Percentiles rank a stretch among this genome's conserved stretches.
Conservation (phyloP, 2,329 filamentous ascomycete genomes). For the Botryotinia narcissicola region DNA sequence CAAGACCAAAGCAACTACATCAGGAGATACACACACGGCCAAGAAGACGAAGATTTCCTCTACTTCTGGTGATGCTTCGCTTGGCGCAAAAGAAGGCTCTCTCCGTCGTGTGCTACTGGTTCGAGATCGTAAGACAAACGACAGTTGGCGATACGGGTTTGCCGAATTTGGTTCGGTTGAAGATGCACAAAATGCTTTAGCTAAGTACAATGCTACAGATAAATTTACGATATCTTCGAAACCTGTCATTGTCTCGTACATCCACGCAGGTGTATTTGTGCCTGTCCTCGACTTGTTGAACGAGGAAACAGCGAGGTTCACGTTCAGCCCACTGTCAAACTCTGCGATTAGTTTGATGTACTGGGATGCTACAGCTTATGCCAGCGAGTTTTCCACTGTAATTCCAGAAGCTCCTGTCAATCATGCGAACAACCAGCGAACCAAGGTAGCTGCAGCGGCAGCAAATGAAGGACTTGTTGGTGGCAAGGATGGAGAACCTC, state of each 20-base stretch:
- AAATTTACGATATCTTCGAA: slow-evolving; percentile 77
- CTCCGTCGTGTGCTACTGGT: slow-evolving; percentile 74
- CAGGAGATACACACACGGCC: slow-evolving; percentile 36
- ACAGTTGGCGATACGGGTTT: slow-evolving; percentile 80
- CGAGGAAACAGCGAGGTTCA: slow-evolving; percentile 58
- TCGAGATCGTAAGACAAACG: slow-evolving; percentile 66
- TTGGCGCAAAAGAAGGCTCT: slow-evolving; percentile 70
- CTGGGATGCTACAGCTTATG: slow-evolving; percentile 73
- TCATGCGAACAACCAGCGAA: slow-evolving; percentile 34
- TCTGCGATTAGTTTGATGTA: slow-evolving; percentile 67
- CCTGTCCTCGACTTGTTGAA: slow-evolving; percentile 61
- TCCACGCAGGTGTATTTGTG: slow-evolving; percentile 82
- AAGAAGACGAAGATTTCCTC: slow-evolving; percentile 51
- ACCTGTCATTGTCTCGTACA: slow-evolving; percentile 68
- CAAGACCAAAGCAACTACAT: slow-evolving; percentile 47
- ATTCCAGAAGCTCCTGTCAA: slow-evolving; percentile 42
- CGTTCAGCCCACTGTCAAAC: slow-evolving; percentile 70
- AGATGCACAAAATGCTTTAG: slow-evolving; percentile 71
- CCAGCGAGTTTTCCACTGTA: slow-evolving; percentile 59
- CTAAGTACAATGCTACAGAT: slow-evolving; percentile 67
- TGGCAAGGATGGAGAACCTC: slow-evolving; percentile 38
- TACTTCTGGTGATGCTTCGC: slow-evolving; percentile 49
- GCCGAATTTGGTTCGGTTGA: slow-evolving; percentile 76
- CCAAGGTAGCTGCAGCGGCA: slow-evolving; percentile 41
- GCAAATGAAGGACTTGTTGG: slow-evolving; percentile 39